Conservation (phyloP, 2,329 filamentous ascomycete genomes). For the Amylocarpus encephaloides region DNA sequence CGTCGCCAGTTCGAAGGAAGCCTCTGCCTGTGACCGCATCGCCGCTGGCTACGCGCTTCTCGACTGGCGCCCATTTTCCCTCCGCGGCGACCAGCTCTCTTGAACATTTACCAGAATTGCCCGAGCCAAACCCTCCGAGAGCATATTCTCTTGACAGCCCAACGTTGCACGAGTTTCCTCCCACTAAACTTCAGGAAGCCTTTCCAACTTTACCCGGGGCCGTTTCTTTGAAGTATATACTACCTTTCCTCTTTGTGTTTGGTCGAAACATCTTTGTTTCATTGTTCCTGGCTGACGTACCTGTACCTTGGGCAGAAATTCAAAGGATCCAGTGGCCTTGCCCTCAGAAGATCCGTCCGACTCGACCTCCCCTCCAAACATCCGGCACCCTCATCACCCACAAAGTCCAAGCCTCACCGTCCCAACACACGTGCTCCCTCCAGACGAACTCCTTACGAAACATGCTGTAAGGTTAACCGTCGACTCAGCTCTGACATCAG, state of each 20-base stretch:
- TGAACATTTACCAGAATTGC: slow-evolving; percentile 40
- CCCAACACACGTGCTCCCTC: slow-evolving; percentile 16
- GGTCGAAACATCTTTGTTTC: slow-evolving; percentile 14
- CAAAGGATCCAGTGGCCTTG: slow-evolving; percentile 23
- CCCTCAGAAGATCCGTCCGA: slow-evolving; percentile 15
- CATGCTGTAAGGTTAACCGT: slow-evolving; percentile 30
- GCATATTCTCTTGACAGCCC: slow-evolving; percentile 53
- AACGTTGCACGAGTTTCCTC: slow-evolving; percentile 54
- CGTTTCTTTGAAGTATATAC: slow-evolving; percentile 12
- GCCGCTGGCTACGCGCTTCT: slow-evolving; percentile 44
- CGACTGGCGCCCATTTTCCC: slow-evolving; percentile 34
- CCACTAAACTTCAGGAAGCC: slow-evolving; percentile 13
- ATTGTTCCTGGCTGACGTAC: slow-evolving; percentile 14
- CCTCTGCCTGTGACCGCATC: slow-evolving; percentile 52
- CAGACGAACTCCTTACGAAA: slow-evolving; percentile 16
- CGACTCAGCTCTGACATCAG: slow-evolving; percentile 26
- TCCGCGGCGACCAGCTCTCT: slow-evolving; percentile 27
- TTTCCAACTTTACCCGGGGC: slow-evolving; percentile 3
- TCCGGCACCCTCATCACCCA: slow-evolving; percentile 10
- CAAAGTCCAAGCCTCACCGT: slow-evolving; percentile 23
- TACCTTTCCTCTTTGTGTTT: slow-evolving; percentile 1
- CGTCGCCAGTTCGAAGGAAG: slow-evolving; percentile 47
- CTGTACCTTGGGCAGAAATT: slow-evolving; percentile 13
- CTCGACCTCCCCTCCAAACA: slow-evolving; percentile 9
- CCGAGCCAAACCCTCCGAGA: slow-evolving; percentile 40